Evolutionary conservation across 305 asterid species (phyloP).

Genomic region (Solanum hybrid): DNA sequence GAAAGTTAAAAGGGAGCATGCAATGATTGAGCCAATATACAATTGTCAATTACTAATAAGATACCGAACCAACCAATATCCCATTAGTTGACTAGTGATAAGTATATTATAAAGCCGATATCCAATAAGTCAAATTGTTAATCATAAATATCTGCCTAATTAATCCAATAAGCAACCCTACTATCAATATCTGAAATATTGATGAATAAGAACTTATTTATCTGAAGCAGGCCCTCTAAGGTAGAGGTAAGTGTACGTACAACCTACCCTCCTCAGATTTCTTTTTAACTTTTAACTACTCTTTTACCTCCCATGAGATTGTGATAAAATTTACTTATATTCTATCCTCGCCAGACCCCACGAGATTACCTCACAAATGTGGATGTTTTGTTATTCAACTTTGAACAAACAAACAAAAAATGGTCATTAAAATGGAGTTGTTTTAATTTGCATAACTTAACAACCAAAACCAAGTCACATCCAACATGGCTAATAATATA

Average conservation of each 20-base stretch:
- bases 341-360: not conserved
- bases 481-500: not conserved
- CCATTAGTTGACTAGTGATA: fast-evolving
- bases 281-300: not conserved
- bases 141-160: too few species aligned
- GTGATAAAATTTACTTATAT: not conserved
- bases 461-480: not conserved
- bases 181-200: not conserved
- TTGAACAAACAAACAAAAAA: not conserved
- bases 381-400: not conserved
- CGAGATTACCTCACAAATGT: not conserved
- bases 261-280: fast-evolving
- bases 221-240: not conserved
- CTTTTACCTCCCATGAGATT: too few species aligned
- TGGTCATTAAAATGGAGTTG: not conserved
- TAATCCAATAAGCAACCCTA: not conserved
- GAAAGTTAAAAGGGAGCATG: not conserved
- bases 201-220: not conserved
- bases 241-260: not conserved
- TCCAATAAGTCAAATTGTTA: fast-evolving
- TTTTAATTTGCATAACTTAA: not conserved
- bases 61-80: fast-evolving
- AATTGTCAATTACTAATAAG: fast-evolving
- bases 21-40: fast-evolving
- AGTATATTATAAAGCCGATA: not conserved